phyloP scores from a whole-genome alignment of 768 basidiomycete species.

The Hygrophorus pudorinus region DNA sequence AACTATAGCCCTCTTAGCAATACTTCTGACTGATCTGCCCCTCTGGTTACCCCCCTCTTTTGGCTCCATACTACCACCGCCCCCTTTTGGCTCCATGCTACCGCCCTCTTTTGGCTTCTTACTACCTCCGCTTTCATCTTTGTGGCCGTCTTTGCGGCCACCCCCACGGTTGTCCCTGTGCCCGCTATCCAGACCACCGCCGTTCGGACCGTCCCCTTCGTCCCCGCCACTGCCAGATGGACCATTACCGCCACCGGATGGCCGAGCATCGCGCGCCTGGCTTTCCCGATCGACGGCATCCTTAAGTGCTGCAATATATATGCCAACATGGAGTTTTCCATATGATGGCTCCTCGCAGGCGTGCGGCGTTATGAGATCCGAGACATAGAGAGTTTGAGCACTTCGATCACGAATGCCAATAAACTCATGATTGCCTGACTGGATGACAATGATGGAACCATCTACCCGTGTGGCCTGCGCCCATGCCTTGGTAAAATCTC shows the following conservation, averaged over 20 bases:
- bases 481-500: too few relatives aligned
- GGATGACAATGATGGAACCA: constrained; percentile 10
- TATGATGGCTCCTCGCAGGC: constrained; percentile 7
- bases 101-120: too few relatives aligned
- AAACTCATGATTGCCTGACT: constrained; percentile 7
- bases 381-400: constrained; percentile 12
- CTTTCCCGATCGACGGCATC: constrained; percentile 9
- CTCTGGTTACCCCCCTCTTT: not conserved
- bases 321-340: constrained; percentile 10
- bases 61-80: not conserved
- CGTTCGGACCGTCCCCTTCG: too few relatives aligned
- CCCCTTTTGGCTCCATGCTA: constrained; percentile 1
- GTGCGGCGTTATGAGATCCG: constrained; percentile 9
- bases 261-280: constrained; percentile 4
- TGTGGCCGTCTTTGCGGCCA: too few relatives aligned
- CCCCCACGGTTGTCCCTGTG: too few relatives aligned
- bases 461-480: too few relatives aligned
- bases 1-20: not conserved
- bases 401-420: constrained; percentile 11
- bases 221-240: constrained; percentile 3
- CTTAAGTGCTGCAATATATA: constrained; percentile 10
- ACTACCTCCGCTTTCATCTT: constrained; percentile 1
- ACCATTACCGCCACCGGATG: constrained; percentile 5
- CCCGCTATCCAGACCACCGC: too few relatives aligned
- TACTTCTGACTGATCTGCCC: not conserved